These are phyloP conservation scores for Picea abies DNA, from an alignment of 83 land plant species.

Conservation along the genomic window DNA sequence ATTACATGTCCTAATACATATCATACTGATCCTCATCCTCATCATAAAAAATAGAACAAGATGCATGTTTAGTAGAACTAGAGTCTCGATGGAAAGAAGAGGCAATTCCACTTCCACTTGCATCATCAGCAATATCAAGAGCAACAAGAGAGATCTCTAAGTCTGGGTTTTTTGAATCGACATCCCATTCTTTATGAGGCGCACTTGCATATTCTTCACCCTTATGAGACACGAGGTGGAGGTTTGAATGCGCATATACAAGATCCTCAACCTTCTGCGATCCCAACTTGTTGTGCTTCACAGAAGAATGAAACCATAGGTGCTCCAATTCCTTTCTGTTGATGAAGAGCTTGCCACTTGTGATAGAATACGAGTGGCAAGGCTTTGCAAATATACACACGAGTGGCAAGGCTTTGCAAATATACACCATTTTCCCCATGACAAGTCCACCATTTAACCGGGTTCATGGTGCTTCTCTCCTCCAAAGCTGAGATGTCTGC, in stretches of 20 bases:
- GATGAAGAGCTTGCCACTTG: background rate
- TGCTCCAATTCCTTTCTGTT: background rate
- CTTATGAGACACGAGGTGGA: too few relatives aligned
- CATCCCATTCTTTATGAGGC: too few relatives aligned
- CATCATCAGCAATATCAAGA: too few relatives aligned
- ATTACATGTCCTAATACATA: too few relatives aligned
- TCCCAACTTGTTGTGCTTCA: background rate
- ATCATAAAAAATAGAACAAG: too few relatives aligned
- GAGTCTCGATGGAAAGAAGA: too few relatives aligned
- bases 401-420: background rate
- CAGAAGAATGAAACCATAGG: background rate
- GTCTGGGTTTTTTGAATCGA: too few relatives aligned
- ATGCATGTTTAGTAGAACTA: too few relatives aligned
- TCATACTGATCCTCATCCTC: too few relatives aligned
- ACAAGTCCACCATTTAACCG: background rate
- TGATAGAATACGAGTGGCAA: background rate
- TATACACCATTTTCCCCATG: background rate
- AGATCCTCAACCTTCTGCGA: background rate
- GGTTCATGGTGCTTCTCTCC: background rate
- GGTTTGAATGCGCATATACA: background rate
- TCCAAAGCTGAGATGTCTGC: background rate
- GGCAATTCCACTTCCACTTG: too few relatives aligned
- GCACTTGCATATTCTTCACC: too few relatives aligned
- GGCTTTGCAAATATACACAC: background rate
- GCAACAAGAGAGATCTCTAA: too few relatives aligned